A percentile compares a stretch with the other conserved stretches of the same genome.
Evolutionary conservation across 2,329 filamentous ascomycete genomes (phyloP).

Genomic region (Claviceps sp.): DNA sequence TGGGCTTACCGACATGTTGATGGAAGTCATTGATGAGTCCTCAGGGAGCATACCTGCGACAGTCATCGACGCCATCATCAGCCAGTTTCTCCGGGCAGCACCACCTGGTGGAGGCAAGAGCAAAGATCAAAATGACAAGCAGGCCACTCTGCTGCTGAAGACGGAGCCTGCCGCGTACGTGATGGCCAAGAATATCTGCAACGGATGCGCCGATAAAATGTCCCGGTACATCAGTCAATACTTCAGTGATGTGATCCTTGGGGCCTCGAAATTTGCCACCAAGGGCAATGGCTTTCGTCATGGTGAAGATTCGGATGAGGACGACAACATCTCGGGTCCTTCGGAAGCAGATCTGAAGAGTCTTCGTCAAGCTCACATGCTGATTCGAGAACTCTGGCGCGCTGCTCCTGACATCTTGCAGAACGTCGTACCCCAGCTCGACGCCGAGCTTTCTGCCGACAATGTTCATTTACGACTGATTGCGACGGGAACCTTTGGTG

Average conservation of each 20-base stretch:
- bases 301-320: conserved; percentile 51
- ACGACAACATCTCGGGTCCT: conserved; percentile 45
- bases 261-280: conserved; percentile 53
- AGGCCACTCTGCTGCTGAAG: conserved; percentile 73
- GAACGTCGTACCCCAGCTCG: conserved; percentile 87
- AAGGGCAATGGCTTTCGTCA: conserved; percentile 44
- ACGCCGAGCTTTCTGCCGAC: conserved; percentile 82
- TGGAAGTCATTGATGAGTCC: conserved; percentile 77
- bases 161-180: conserved; percentile 87
- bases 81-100: conserved; percentile 84
- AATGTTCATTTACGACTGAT: conserved; percentile 75
- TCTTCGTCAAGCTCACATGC: conserved; percentile 73
- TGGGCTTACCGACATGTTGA: conserved; percentile 75
- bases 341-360: conserved; percentile 79
- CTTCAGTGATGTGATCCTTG: conserved; percentile 91
- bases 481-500: conserved; percentile 86
- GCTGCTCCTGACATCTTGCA: conserved; percentile 77
- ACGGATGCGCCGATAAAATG: conserved; percentile 84
- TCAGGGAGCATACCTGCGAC: conserved; percentile 56
- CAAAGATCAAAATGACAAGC: conserved; percentile 57
- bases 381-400: conserved; percentile 88
- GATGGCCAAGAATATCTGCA: conserved; percentile 92
- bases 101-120: conserved; percentile 50
- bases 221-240: conserved; percentile 87
- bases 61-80: conserved; percentile 85